Evolutionary conservation across 306 rosid species (phyloP).

Genomic region (Alnus glutinosa): DNA sequence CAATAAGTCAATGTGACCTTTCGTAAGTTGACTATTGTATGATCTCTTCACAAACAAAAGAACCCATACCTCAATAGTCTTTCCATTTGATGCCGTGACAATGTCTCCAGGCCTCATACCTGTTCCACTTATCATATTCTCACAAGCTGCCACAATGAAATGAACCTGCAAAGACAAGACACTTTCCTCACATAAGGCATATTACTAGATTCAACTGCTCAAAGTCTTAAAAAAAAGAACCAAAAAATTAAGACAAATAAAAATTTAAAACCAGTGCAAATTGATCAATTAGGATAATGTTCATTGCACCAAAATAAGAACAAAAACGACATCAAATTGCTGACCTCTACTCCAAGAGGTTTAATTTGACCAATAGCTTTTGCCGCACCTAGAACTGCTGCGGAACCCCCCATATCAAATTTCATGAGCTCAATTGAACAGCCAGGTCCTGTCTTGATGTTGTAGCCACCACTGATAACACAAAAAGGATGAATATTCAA

Average conservation of each 20-base stretch:
- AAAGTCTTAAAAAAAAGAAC: neutral
- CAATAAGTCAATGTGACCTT: too few relatives aligned
- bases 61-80: constrained; percentile 86
- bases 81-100: constrained; percentile 98
- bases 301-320: constrained; percentile 10
- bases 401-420: constrained; percentile 97
- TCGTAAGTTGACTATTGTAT: neutral
- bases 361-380: constrained; percentile 96
- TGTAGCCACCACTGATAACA: constrained; percentile 91
- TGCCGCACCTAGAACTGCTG: constrained; percentile 96
- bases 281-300: neutral
- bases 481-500: constrained; percentile 11
- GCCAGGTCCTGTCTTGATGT: constrained; percentile 99
- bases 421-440: constrained; percentile 90
- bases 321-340: constrained; percentile 22
- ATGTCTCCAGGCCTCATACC: constrained; percentile 99
- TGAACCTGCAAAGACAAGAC: constrained; percentile 70
- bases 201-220: constrained; percentile 19
- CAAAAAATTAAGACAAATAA: constrained; percentile 8
- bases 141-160: constrained; percentile 97
- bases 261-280: constrained; percentile 8
- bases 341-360: constrained; percentile 96
- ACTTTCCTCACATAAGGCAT: neutral
- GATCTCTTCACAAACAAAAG: constrained; percentile 10
- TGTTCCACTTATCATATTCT: constrained; percentile 99